Conservation (phyloP, 805 yeast species). For the Candida silvatica region DNA sequence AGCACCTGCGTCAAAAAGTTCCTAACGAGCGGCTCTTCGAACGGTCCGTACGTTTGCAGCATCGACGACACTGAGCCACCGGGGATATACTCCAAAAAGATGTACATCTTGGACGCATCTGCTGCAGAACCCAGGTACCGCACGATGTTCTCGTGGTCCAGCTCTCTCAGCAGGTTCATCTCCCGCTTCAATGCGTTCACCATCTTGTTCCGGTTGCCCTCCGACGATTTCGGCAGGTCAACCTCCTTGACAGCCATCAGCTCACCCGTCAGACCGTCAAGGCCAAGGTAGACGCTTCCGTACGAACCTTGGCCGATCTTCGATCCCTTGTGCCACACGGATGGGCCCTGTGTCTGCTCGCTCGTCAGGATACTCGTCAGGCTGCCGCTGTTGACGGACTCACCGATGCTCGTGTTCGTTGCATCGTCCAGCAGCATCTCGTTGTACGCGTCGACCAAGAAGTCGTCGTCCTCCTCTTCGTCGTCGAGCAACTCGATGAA, state of each 20-base stretch:
- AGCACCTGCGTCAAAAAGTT: slow-evolving; percentile 47
- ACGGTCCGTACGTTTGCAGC: slow-evolving; percentile 51
- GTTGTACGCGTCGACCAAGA: neutral
- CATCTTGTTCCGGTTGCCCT: slow-evolving; percentile 33
- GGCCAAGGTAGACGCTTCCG: slow-evolving; percentile 88
- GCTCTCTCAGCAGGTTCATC: slow-evolving; percentile 63
- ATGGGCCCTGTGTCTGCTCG: slow-evolving; percentile 49
- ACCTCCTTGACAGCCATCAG: slow-evolving; percentile 97
- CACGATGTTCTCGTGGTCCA: slow-evolving; percentile 89
- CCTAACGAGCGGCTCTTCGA: slow-evolving; percentile 50
- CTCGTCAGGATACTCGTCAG: slow-evolving; percentile 25
- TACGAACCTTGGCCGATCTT: slow-evolving; percentile 92
- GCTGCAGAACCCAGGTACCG: slow-evolving; percentile 84
- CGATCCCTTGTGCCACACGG: slow-evolving; percentile 88
- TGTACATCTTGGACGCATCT: slow-evolving; percentile 64
- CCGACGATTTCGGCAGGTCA: slow-evolving; percentile 40
- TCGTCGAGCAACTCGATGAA: slow-evolving; percentile 38
- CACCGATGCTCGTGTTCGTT: neutral
- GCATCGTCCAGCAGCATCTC: neutral
- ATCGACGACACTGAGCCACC: slow-evolving; percentile 43
- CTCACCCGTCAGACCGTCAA: slow-evolving; percentile 89
- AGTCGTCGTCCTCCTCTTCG: slow-evolving; percentile 11
- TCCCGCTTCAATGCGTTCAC: slow-evolving; percentile 78
- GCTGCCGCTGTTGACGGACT: slow-evolving; percentile 13
- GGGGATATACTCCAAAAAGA: slow-evolving; percentile 51